A percentile compares a stretch with the other conserved stretches of the same genome.
Conservation (phyloP, 805 yeast genomes). For the Priceomyces castillae region DNA sequence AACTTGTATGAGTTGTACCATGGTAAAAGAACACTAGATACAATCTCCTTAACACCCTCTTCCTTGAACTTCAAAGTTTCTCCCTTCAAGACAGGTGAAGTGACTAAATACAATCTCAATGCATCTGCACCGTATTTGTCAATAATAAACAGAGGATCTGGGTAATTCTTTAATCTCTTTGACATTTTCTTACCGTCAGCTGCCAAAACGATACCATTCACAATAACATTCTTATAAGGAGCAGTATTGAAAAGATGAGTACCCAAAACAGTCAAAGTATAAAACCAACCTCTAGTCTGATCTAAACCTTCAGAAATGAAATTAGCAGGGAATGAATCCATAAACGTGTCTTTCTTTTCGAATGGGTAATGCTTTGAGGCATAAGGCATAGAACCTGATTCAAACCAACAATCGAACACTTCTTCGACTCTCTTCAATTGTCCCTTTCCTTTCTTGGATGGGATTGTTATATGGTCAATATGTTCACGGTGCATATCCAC, state of each 20-base stretch:
- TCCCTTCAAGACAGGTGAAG: conserved; percentile 95
- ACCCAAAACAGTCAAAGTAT: conserved; percentile 92
- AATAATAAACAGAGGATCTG: conserved; percentile 84
- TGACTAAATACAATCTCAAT: conserved; percentile 88
- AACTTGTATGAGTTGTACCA: conserved; percentile 99
- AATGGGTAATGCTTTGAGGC: conserved; percentile 97
- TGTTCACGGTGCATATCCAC: conserved; percentile 92
- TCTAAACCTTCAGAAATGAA: conserved; percentile 98
- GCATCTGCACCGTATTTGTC: conserved; percentile 97
- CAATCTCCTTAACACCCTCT: conserved; percentile 98
- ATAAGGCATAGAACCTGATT: conserved; percentile 98
- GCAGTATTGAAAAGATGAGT: conserved; percentile 89
- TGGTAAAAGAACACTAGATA: conserved; percentile 91
- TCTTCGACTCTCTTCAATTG: conserved; percentile 86
- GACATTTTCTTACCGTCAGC: conserved; percentile 99
- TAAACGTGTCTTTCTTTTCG: conserved; percentile 72
- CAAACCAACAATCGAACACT: conserved; percentile 99
- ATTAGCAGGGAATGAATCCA: conserved; percentile 87
- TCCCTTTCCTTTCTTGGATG: conserved; percentile 88
- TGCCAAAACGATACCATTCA: conserved; percentile 93
- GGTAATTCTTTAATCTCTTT: conserved; percentile 94
- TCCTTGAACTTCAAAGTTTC: conserved; percentile 96
- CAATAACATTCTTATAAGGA: conserved; percentile 94
- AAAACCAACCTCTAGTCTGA: conserved; percentile 99
- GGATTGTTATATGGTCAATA: conserved; percentile 90